phyloP scores from a whole-genome alignment of 495 filamentous ascomycete genomes.

The Annulohypoxylon maeteangense region DNA sequence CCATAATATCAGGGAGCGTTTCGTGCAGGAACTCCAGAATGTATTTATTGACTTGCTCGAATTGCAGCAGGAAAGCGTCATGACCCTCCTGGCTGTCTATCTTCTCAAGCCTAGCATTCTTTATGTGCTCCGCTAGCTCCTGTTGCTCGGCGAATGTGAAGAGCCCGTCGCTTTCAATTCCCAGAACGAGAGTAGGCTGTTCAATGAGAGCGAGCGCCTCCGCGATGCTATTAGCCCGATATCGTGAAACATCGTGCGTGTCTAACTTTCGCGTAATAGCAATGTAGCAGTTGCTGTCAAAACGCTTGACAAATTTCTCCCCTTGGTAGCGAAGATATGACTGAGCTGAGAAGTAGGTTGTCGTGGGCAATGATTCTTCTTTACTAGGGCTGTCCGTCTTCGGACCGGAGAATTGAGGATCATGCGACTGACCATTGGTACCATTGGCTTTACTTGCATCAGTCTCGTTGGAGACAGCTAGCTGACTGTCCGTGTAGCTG shows the following conservation, averaged over 20 bases:
- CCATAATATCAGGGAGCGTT: conserved; percentile 87
- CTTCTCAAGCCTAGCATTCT: conserved; percentile 76
- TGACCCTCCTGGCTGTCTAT: conserved; percentile 96
- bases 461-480: conserved; percentile 48
- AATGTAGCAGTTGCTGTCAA: conserved; percentile 98
- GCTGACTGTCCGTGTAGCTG: conserved; percentile 52
- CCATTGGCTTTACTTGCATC: conserved; percentile 43
- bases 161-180: conserved; percentile 93
- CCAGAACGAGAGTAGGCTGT: conserved; percentile 88
- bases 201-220: conserved; percentile 82
- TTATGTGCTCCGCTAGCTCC: conserved; percentile 86
- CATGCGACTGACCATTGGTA: conserved; percentile 53
- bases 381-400: conserved; percentile 51
- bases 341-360: conserved; percentile 96
- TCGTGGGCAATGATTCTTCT: conserved; percentile 63
- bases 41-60: conserved; percentile 93
- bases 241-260: conserved; percentile 90
- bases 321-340: conserved; percentile 99
- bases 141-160: conserved; percentile 98
- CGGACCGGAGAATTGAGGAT: conserved; percentile 84
- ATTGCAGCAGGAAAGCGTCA: conserved; percentile 95
- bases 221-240: conserved; percentile 69
- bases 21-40: conserved; percentile 86
- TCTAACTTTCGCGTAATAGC: conserved; percentile 99
- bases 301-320: conserved; percentile 94